Evolutionary conservation across 495 filamentous ascomycete species (phyloP), one percentile per base, ranked within the genome.

Genomic region (Penicillium malachiteum): DNA sequence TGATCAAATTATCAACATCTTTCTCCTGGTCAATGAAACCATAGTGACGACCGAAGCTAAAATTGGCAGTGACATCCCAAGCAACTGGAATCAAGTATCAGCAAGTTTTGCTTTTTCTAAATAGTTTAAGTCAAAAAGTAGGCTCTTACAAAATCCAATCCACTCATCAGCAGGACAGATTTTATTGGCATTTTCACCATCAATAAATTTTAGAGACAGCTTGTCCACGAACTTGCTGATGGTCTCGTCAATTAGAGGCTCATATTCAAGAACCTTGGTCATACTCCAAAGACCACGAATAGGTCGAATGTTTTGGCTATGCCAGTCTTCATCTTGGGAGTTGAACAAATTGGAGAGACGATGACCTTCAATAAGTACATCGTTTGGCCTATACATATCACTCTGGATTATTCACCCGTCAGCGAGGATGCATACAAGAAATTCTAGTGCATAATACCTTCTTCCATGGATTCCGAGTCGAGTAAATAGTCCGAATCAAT

Each of bases 401-500:
- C 67, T 69, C 58, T 63, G 32, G n/a, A 21, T 45, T 58, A 32
- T 12, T 42, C 2, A 13, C 14, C 35, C 21, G 38, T 13, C 7
- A 58, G 51, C 37, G 14, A n/a, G n/a, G 38, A 21, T 26, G 4
- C 21, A 26, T n/a, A n/a, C n/a, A n/a, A n/a, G n/a, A n/a, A n/a
- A n/a, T n/a, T n/a, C n/a, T n/a, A n/a, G n/a, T n/a, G n/a, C n/a
- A n/a, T n/a, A n/a, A n/a, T n/a, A 69, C 55, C 57, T 68, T 68
- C 34, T 66, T 63, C 52, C 59, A 66, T 52, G 63, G 46, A 56
- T 65, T 57, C 12, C 63, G 55, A 9, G 62, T 64, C 6, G 63
- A 50, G 56, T 84, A 84, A 9, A 84, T 78, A 1, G 48, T 58
- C 17, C 63, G 64, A 48, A 80, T 80, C 0, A 67, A 75, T 40